phyloP scores from a whole-genome alignment of 2,329 filamentous ascomycete species.

The Immersiporthe knoxdaviesiana region DNA sequence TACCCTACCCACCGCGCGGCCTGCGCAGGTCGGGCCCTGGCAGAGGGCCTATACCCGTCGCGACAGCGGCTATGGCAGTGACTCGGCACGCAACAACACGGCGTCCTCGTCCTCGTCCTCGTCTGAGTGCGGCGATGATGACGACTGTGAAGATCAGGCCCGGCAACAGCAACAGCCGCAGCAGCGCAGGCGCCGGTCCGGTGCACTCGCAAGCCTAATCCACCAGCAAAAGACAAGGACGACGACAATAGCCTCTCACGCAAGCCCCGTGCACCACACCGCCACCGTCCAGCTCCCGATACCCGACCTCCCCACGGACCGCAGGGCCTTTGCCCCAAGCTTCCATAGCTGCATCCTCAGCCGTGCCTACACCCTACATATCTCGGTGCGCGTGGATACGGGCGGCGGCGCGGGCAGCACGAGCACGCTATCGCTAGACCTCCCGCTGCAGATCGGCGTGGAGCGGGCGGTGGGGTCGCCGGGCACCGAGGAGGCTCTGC shows the following conservation, averaged over 20 bases:
- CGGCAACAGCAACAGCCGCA: constrained; percentile 25
- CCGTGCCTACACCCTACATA: constrained; percentile 56
- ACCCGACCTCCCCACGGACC: constrained; percentile 46
- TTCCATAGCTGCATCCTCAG: constrained; percentile 63
- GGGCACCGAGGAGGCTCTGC: constrained; percentile 42
- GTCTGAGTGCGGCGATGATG: constrained; percentile 38
- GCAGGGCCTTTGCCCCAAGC: constrained; percentile 57
- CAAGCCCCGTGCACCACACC: constrained; percentile 44
- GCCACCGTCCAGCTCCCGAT: constrained; percentile 53
- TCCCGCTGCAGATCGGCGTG: constrained; percentile 58
- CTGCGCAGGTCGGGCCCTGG: constrained; percentile 47
- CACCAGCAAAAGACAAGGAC: background rate
- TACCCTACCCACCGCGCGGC: constrained; percentile 42
- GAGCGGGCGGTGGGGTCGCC: constrained; percentile 35
- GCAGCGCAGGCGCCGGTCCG: constrained; percentile 10
- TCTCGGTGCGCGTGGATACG: constrained; percentile 43
- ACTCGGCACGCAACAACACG: constrained; percentile 42
- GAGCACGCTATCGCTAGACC: constrained; percentile 47
- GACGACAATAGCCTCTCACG: background rate
- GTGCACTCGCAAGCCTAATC: constrained; percentile 6
- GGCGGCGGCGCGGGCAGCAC: constrained; percentile 40
- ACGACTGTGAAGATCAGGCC: constrained; percentile 30
- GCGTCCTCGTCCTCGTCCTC: constrained; percentile 35
- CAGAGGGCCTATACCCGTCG: constrained; percentile 44
- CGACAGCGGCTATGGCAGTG: constrained; percentile 58